Evolutionary conservation across 2,329 filamentous ascomycete genomes (phyloP).

Genomic region (Cylindrodendrum hubeiense): DNA sequence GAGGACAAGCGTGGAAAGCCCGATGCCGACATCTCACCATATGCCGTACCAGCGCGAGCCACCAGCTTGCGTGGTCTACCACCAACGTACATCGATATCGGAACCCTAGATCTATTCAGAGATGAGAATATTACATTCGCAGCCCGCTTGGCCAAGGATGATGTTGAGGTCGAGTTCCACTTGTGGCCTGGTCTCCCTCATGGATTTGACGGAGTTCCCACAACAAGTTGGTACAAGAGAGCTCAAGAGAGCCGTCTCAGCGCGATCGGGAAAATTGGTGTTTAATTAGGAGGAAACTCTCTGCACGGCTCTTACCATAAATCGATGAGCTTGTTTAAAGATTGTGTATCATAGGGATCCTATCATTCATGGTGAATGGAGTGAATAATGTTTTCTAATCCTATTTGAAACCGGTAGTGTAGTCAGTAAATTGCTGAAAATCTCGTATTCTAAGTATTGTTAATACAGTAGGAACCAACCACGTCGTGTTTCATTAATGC

Average conservation of each 20-base stretch:
- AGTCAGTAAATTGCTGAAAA: too few relatives aligned
- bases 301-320: not conserved
- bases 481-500: too few relatives aligned
- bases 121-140: constrained; percentile 1
- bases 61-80: not conserved
- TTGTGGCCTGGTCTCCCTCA: constrained; percentile 5
- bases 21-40: constrained; percentile 3
- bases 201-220: not conserved
- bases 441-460: too few relatives aligned
- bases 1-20: not conserved
- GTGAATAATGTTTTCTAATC: too few relatives aligned
- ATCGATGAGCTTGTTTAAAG: not conserved
- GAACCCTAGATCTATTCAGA: constrained; percentile 4
- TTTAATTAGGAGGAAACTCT: not conserved
- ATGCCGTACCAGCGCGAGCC: constrained; percentile 11
- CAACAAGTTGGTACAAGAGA: not conserved
- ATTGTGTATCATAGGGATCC: not conserved
- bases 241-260: not conserved
- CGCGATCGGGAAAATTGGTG: not conserved
- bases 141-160: not conserved
- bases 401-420: too few relatives aligned
- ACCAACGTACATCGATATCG: constrained; percentile 1
- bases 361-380: not conserved
- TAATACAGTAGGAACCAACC: too few relatives aligned
- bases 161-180: constrained; percentile 9